Evolutionary conservation across 2,329 filamentous ascomycete species (phyloP), one percentile per base, ranked within the genome.

Genomic region (Drechslerella stenobrocha): DNA sequence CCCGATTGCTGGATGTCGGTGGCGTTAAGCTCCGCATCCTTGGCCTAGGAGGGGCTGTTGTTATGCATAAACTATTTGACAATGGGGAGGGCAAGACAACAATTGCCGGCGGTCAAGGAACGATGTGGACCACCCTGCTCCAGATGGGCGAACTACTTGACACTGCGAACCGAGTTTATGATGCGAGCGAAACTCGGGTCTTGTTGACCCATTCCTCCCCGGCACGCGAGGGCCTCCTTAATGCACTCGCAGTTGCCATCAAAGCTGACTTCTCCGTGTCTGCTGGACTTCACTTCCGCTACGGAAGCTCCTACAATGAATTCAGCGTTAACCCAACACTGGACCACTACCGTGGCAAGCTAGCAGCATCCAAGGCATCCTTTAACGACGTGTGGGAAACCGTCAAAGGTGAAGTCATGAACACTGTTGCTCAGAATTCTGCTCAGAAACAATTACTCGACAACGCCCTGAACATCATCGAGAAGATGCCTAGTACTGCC

Each of bases 381-480:
- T 98, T 98, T 81, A 96, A 95, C 76, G 93, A 98, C 77, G 93
- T 98, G 5, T 98, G 93, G 93, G 93, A 98, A 77, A 98, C 93
- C 0, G 93, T 98, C 74, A 96, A 95, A 79, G 83, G 86, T 50
- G 93, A 98, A 77, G 93, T 98, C 11, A 90, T 96, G 79, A 88
- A 92, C 20, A 93, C 92, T 3, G 95, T 98, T 70, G 83, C 88
- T 64, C 88, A 93, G 74, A 98, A 96, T 75, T 89, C 95, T 73
- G 89, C 89, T 0, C 93, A 98, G 76, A 90, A 96, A 78, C 91
- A 89, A 64, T 82, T 98, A 0, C 81, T 98, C 34, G 87, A 93
- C 75, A 91, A 96, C 72, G 93, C 93, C 0, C 80, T 98, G 1
- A 88, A 90, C 55, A 87, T 98, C 64, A 90, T 98, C n/a, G 85